phyloP scores from a whole-genome alignment of 2,329 filamentous ascomycete genomes.

The Truncatella angustata region DNA sequence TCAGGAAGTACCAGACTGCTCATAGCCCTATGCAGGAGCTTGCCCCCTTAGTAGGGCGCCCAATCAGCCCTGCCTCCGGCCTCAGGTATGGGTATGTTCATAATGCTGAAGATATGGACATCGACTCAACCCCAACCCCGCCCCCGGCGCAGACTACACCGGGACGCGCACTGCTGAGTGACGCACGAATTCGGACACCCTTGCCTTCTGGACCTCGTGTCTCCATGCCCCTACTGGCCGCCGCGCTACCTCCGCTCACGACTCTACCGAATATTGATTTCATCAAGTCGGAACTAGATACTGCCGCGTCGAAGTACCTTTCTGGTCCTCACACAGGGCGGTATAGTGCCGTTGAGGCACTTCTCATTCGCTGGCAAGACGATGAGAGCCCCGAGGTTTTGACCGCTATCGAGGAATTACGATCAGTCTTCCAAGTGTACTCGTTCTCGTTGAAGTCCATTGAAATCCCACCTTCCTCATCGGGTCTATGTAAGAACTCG shows the following conservation, averaged over 20 bases:
- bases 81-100: slow-evolving; percentile 40
- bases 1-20: slow-evolving; percentile 49
- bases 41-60: slow-evolving; percentile 40
- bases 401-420: slow-evolving; percentile 45
- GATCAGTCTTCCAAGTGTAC: slow-evolving; percentile 50
- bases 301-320: slow-evolving; percentile 46
- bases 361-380: slow-evolving; percentile 58
- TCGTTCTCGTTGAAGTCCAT: slow-evolving; percentile 48
- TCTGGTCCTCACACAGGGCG: slow-evolving; percentile 49
- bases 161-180: slow-evolving; percentile 40
- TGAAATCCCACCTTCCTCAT: slow-evolving; percentile 45
- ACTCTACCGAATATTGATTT: slow-evolving; percentile 47
- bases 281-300: slow-evolving; percentile 52
- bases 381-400: slow-evolving; percentile 44
- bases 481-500: slow-evolving; percentile 45
- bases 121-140: slow-evolving; percentile 41
- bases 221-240: slow-evolving; percentile 30
- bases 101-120: slow-evolving; percentile 54
- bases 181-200: slow-evolving; percentile 53
- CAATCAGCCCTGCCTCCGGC: slow-evolving; percentile 45
- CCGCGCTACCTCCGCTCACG: slow-evolving; percentile 21
- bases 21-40: slow-evolving; percentile 54
- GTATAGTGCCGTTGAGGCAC: slow-evolving; percentile 50
- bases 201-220: slow-evolving; percentile 54
- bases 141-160: slow-evolving; percentile 22